Percentiles rank a stretch among this genome's conserved stretches.
These are phyloP conservation scores for Neurospora tetrasperma DNA, from an alignment of 495 filamentous ascomycete genomes.

Conservation along the genomic window DNA sequence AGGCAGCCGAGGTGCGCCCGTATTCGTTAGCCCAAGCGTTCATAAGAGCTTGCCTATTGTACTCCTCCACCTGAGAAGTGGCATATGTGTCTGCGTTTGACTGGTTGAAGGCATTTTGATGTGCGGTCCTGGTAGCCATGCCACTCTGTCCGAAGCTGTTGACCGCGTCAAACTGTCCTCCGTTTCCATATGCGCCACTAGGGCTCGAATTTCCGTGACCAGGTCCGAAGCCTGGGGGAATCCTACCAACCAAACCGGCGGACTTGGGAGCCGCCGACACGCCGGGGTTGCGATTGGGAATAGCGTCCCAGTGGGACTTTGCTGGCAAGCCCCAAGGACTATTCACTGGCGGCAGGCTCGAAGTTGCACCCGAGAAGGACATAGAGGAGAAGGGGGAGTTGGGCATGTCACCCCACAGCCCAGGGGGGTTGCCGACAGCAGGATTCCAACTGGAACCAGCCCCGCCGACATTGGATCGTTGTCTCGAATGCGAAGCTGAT, in stretches of 20 bases:
- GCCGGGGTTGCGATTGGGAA: conserved; percentile 2
- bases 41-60: conserved; percentile 2
- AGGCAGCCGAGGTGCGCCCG: background rate
- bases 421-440: background rate
- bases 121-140: background rate
- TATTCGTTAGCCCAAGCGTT: conserved; percentile 8
- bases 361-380: conserved; percentile 12
- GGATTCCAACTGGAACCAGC: conserved; percentile 6
- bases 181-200: background rate
- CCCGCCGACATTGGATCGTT: background rate
- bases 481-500: background rate
- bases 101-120: conserved; percentile 1
- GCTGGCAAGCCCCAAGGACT: conserved; percentile 20
- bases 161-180: background rate
- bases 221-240: conserved; percentile 3
- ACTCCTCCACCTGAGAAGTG: conserved; percentile 2
- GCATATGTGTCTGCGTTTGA: background rate
- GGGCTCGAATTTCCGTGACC: background rate
- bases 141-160: background rate
- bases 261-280: background rate
- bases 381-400: conserved; percentile 15
- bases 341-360: conserved; percentile 20
- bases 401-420: background rate
- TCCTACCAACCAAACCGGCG: background rate
- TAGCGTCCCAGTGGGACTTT: background rate